A percentile compares a stretch with the other conserved stretches of the same genome.
phyloP scores from a whole-genome alignment of 495 filamentous ascomycete genomes.

The Aspergillus wentii region DNA sequence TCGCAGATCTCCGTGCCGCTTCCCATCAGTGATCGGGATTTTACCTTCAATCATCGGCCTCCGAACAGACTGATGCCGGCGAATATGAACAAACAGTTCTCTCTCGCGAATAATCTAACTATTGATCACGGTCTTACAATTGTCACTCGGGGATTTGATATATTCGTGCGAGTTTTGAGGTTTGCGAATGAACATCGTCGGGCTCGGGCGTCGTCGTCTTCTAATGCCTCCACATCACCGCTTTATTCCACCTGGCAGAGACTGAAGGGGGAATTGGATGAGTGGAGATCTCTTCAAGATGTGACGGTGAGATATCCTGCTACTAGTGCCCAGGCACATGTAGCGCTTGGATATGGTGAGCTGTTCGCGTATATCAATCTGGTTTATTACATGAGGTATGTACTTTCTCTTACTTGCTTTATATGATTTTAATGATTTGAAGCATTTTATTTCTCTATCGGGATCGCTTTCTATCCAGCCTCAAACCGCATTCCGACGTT shows the following conservation, averaged over 20 bases:
- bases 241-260: slow-evolving; percentile 25
- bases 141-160: slow-evolving; percentile 39
- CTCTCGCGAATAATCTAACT: slow-evolving; percentile 16
- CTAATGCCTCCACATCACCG: slow-evolving; percentile 13
- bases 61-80: slow-evolving; percentile 30
- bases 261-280: slow-evolving; percentile 35
- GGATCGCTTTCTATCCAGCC: slow-evolving; percentile 32
- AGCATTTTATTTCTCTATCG: slow-evolving; percentile 40
- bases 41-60: slow-evolving; percentile 28
- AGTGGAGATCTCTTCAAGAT: slow-evolving; percentile 39
- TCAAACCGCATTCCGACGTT: slow-evolving; percentile 22
- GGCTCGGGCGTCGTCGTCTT: slow-evolving; percentile 15
- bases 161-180: slow-evolving; percentile 39
- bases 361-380: slow-evolving; percentile 42
- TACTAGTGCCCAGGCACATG: slow-evolving; percentile 36
- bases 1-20: slow-evolving; percentile 39
- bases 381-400: slow-evolving; percentile 41
- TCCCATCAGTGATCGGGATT: slow-evolving; percentile 38
- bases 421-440: slow-evolving; percentile 2
- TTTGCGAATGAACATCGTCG: slow-evolving; percentile 42
- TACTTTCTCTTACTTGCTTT: neutral
- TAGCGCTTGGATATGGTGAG: slow-evolving; percentile 38
- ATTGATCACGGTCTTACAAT: slow-evolving; percentile 38
- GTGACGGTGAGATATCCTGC: slow-evolving; percentile 32
- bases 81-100: slow-evolving; percentile 24